These are phyloP conservation scores for Phytophthora macrochlamydospora DNA, from an alignment of 352 stramenopile genomes.

Conservation along the genomic window DNA sequence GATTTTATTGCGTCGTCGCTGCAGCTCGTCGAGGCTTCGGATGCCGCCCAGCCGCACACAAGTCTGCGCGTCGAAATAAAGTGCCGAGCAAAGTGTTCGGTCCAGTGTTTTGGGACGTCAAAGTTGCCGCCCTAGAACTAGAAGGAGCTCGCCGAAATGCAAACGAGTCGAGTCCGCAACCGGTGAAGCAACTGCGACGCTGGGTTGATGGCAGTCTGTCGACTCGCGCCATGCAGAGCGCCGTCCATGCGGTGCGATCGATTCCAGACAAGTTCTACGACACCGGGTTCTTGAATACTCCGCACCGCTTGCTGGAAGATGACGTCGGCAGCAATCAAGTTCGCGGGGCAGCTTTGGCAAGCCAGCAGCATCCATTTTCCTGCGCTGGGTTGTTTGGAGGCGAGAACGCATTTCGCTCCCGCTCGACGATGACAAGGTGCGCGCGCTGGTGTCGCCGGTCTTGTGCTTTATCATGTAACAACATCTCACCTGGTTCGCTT, in stretches of 20 bases:
- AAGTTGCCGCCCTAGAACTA: slow-evolving; percentile 12
- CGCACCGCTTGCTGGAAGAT: slow-evolving; percentile 31
- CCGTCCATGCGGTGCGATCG: slow-evolving; percentile 15
- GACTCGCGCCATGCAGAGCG: slow-evolving; percentile 10
- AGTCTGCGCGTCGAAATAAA: slow-evolving; percentile 33
- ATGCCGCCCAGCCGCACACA: slow-evolving; percentile 10
- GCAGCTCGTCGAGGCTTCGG: slow-evolving; percentile 10
- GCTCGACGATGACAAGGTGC: slow-evolving; percentile 23
- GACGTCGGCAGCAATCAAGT: slow-evolving; percentile 6
- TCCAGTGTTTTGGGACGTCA: slow-evolving; percentile 48
- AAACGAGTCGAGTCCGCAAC: background rate
- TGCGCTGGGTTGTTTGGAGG: slow-evolving; percentile 8
- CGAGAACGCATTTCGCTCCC: slow-evolving; percentile 11
- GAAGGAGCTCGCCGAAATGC: slow-evolving; percentile 11
- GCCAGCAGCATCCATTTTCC: background rate
- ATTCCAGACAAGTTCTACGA: slow-evolving; percentile 35
- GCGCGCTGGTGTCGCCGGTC: background rate
- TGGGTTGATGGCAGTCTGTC: background rate
- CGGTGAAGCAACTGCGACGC: slow-evolving; percentile 4
- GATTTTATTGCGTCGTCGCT: slow-evolving; percentile 46
- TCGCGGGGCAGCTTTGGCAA: background rate
- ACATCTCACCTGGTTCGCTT: slow-evolving; percentile 1
- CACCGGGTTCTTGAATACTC: slow-evolving; percentile 18
- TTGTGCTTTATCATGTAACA: background rate
- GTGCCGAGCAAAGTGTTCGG: slow-evolving; percentile 19